phyloP scores from a whole-genome alignment of 1,284 basidiomycete species.

The Gymnopus androsaceus region DNA sequence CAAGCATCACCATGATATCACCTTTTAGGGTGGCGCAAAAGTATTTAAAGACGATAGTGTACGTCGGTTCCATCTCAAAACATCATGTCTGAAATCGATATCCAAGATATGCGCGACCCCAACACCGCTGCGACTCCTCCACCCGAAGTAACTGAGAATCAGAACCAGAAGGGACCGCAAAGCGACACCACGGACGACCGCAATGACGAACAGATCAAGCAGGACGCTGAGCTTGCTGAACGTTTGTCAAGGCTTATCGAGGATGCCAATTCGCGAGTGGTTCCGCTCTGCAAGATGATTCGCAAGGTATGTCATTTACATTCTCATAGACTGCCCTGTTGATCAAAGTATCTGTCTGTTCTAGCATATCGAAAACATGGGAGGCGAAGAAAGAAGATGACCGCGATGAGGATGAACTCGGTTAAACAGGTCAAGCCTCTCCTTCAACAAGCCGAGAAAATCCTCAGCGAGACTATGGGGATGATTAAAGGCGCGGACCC shows the following conservation, averaged over 20 bases:
- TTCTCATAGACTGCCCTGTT: not conserved
- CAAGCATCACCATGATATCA: constrained; percentile 15
- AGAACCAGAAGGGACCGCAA: not conserved
- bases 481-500: constrained; percentile 25
- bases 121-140: constrained; percentile 3
- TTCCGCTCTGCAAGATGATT: constrained; percentile 36
- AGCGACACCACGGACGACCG: constrained; percentile 21
- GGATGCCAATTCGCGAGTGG: constrained; percentile 31
- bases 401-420: constrained; percentile 36
- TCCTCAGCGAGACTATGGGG: constrained; percentile 39
- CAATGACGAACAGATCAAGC: constrained; percentile 24
- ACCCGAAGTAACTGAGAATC: not conserved
- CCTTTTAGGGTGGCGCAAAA: not conserved
- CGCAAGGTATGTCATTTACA: constrained; percentile 28
- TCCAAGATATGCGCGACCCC: constrained; percentile 11
- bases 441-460: constrained; percentile 38
- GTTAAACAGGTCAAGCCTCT: constrained; percentile 28
- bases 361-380: constrained; percentile 36
- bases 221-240: constrained; percentile 32
- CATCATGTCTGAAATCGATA: constrained; percentile 12
- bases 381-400: constrained; percentile 36
- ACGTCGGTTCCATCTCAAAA: not conserved
- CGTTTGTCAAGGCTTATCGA: constrained; percentile 34
- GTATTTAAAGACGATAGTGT: not conserved
- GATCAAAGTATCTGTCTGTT: not conserved